Evolutionary conservation across 441 rosid genomes (phyloP), one percentile per base, ranked within the genome.

Genomic region (Theobroma grandiflorum): DNA sequence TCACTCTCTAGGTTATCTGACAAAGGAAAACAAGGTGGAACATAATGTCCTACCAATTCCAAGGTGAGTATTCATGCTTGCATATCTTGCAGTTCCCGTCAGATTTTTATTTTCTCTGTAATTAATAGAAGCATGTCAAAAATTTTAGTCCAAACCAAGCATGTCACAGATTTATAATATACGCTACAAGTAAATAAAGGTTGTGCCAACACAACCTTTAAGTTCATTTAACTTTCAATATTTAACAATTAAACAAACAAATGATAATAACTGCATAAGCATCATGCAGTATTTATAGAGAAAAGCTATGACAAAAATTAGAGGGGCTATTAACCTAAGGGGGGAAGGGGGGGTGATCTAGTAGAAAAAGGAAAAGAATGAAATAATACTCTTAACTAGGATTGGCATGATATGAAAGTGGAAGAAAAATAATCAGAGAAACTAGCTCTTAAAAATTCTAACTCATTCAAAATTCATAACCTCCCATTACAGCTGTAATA

Each of bases 41-140:
- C 79, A 72, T 26, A 20, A 49, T 37, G 72, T 35, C 76, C 74
- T 87, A 95, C 99, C 99, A 83, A 97, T 97, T 75, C 99, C 99
- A 73, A 97, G 93, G 86, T 97, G 99, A 81, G 98, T 96, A 72
- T 93, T 96, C 98, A 94, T 95, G 92, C 99, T 96, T 33, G 98
- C 98, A 91, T 95, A 97, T 91, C 99, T 94, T 67, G 98, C 98
- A 82, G 99, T 97, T 78, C 99, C 98, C 3, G 98, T 95, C 84
- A 97, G 89, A 85, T 95, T 97, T 81, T 95, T 95, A 75, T 97
- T 97, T 85, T 97, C 99, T 84, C 99, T 97, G 93, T 84, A 91
- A 76, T 38, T 49, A 33, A 64, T 35, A 64, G 52, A 76, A 76
- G 50, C 72, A 50, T 33, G 2, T 18, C 66, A 64, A 10, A 74